These are phyloP conservation scores for Chionographis japonica DNA, from an alignment of 106 monocot species.

Conservation along the genomic window DNA sequence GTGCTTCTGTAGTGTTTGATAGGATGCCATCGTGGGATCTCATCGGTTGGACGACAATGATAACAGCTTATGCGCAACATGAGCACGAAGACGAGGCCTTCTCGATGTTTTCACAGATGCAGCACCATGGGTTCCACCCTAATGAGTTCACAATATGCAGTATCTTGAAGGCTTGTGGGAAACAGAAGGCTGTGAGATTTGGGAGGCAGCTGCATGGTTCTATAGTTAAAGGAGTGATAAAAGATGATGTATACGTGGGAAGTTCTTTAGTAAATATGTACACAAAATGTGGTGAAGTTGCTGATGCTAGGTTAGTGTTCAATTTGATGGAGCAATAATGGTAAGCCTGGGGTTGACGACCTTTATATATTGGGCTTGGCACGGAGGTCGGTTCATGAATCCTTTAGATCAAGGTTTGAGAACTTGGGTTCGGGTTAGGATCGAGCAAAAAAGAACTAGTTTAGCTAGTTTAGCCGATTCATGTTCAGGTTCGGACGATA, in stretches of 20 bases:
- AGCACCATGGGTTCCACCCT: slow-evolving; percentile 29
- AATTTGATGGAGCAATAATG: slow-evolving; percentile 33
- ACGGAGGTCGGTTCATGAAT: no score
- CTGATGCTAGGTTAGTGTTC: slow-evolving; percentile 71
- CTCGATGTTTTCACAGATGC: slow-evolving; percentile 65
- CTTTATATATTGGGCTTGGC: no score
- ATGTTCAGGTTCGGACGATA: no score
- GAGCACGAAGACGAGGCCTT: slow-evolving; percentile 46
- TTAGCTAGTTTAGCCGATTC: no score
- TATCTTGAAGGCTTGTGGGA: slow-evolving; percentile 73
- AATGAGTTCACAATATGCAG: slow-evolving; percentile 88
- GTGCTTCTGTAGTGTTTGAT: slow-evolving; percentile 41
- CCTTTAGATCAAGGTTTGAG: no score
- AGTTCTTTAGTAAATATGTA: slow-evolving; percentile 84
- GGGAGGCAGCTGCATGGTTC: slow-evolving; percentile 79
- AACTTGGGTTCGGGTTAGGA: no score
- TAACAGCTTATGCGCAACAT: slow-evolving; percentile 54
- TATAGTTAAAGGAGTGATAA: slow-evolving; percentile 48
- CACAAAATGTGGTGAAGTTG: slow-evolving; percentile 47
- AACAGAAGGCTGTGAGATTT: slow-evolving; percentile 49
- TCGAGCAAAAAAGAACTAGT: no score
- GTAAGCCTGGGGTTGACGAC: no score
- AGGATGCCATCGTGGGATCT: slow-evolving; percentile 51
- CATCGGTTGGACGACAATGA: slow-evolving; percentile 78
- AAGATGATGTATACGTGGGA: slow-evolving; percentile 55